Conservation (phyloP, 2,329 filamentous ascomycete species). For the Claviceps purpurea region DNA sequence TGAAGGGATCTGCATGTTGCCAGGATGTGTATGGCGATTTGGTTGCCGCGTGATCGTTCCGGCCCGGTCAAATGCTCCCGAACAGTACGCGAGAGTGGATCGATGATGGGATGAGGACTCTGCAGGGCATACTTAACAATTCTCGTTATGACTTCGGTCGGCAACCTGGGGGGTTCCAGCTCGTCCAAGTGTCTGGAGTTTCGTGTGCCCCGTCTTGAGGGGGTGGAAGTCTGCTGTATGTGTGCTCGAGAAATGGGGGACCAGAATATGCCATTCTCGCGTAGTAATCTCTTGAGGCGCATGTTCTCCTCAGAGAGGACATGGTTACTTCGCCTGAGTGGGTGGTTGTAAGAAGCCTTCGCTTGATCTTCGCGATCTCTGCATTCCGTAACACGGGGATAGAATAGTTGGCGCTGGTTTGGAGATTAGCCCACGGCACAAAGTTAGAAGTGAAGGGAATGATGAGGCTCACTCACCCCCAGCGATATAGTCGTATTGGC, state of each 20-base stretch:
- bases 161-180: slow-evolving; percentile 27
- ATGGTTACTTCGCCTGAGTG: slow-evolving; percentile 32
- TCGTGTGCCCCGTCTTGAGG: slow-evolving; percentile 20
- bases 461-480: neutral
- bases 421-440: neutral
- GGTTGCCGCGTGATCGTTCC: slow-evolving; percentile 31
- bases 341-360: slow-evolving; percentile 32
- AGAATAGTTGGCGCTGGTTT: slow-evolving; percentile 13
- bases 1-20: slow-evolving; percentile 36
- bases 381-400: slow-evolving; percentile 30
- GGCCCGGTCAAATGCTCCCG: slow-evolving; percentile 28
- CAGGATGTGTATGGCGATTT: slow-evolving; percentile 40
- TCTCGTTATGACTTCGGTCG: slow-evolving; percentile 37
- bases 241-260: slow-evolving; percentile 24
- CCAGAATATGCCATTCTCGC: slow-evolving; percentile 39
- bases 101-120: slow-evolving; percentile 35
- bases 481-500: neutral
- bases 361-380: slow-evolving; percentile 39
- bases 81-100: slow-evolving; percentile 34
- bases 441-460: neutral
- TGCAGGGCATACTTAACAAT: slow-evolving; percentile 39
- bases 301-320: slow-evolving; percentile 34
- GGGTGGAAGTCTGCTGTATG: slow-evolving; percentile 16
- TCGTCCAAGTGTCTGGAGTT: slow-evolving; percentile 17
- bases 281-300: slow-evolving; percentile 35